A percentile compares a stretch with the other conserved stretches of the same genome.
These are phyloP conservation scores for Neurospora africana DNA, from an alignment of 495 filamentous ascomycete genomes.

Conservation along the genomic window DNA sequence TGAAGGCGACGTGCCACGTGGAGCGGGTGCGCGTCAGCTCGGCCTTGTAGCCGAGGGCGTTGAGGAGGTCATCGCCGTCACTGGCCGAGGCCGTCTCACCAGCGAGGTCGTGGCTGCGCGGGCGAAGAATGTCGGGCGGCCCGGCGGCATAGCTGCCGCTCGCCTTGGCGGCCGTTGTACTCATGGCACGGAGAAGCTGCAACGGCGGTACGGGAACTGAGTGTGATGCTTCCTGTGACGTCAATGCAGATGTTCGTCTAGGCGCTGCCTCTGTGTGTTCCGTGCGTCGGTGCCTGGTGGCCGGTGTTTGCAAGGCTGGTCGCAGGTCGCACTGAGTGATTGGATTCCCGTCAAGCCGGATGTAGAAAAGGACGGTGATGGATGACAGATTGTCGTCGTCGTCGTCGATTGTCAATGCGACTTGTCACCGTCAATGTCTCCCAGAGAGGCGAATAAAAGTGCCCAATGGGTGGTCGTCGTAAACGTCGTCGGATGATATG, in stretches of 20 bases:
- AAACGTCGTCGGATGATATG: neutral
- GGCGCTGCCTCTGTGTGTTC: neutral
- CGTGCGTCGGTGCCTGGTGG: neutral
- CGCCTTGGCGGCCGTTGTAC: neutral
- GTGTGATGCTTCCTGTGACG: neutral
- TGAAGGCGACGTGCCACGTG: constrained; percentile 46
- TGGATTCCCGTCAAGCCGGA: neutral
- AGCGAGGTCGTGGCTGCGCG: neutral
- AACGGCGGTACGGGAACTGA: neutral
- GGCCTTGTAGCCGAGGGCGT: constrained; percentile 42
- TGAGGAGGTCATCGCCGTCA: constrained; percentile 37
- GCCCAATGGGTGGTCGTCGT: neutral
- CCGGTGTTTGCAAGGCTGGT: neutral
- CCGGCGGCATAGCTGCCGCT: neutral
- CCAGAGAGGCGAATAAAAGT: neutral
- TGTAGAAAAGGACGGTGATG: neutral
- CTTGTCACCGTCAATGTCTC: neutral
- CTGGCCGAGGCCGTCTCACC: neutral
- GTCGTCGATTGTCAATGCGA: neutral
- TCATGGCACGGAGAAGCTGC: neutral
- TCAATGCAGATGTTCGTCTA: neutral
- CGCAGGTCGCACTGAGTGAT: neutral
- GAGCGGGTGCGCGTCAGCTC: constrained; percentile 42
- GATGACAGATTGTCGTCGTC: neutral
- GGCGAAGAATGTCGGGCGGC: neutral